Base-by-base conservation (phyloP, 176 grass and related monocot genomes). In the Poa annua region DNA sequence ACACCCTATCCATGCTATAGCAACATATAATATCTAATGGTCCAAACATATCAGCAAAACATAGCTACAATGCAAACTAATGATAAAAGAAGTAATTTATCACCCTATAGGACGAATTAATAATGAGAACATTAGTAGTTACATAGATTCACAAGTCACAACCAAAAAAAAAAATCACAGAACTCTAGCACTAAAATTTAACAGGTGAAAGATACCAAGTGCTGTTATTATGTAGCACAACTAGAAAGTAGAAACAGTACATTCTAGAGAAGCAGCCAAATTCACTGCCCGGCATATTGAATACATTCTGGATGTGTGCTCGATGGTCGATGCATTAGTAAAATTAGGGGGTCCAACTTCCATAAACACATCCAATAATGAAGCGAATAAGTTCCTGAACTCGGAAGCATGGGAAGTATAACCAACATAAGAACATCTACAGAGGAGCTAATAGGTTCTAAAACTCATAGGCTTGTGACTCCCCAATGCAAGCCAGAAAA, bases 211-310 rank as follows among this genome's bases (percentile, higher is more conserved):
- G 14, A 41, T 17, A 42, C 49, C 64, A 24, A 36, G 8, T 24
- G 44, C 3, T n/a, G 13, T 35, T 74, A 56, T 44, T 14, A 71
- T 82, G 15, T 8, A 44, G 12, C 26, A 76, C 57, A 74, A 36
- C 35, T 49, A 63, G 16, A 85, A 74, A 36, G 25, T 49, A 63
- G 16, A 85, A 85, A 81, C 12, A 77, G 16, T 64, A 11, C 24
- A 67, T 34, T 36, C 53, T 82, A 85, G 45, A 73, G 55, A 57
- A 83, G 39, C 64, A 73, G 36, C 8, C 35, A 19, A 71, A 47
- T 71, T 32, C 14, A 56, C 34, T 54, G 33, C 32, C 32, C 65
- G 8, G 34, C 25, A 63, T 48, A 74, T 44, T 50, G 11, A 65
- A 82, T 66, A 41, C 32, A 39, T 75, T 64, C n/a, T 41, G 32